Base-by-base conservation (phyloP, 2,329 filamentous ascomycete genomes). In the Penicillium sp. region DNA sequence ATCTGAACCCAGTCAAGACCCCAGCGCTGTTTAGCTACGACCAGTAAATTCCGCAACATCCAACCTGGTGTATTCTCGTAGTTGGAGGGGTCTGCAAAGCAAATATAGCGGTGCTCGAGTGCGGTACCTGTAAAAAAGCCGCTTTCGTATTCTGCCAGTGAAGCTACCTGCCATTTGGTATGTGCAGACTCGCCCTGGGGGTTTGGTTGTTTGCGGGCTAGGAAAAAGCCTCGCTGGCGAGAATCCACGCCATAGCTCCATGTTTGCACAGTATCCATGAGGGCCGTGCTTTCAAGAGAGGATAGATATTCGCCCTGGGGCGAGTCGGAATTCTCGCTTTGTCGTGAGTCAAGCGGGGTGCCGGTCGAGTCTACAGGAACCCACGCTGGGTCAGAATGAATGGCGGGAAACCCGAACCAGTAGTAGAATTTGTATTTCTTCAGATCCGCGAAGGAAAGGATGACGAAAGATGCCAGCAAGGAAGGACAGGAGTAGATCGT, bases 341-440 rank as follows among this genome's bases (percentile, higher is more conserved):
- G 23, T 26, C 23, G 10, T 51, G 45, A 45, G n/a, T 50, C 16
- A 79, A 43, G 21, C 49, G 46, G 9, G 44, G 47, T 16, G 29
- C 21, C 65, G 5, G 68, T 63, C 4, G 57, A 45, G 26, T 67
- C 57, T 31, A 79, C 72, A 47, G 86, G 78, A 62, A 83, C 86
- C 94, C 94, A 99, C 26, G 81, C 79, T 1, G 90, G 90, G 49
- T 93, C 87, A 4, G 93, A 95, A 69, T 95, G 92, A 42, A 99
- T 80, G 15, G 93, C 91, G 1, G 94, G 94, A 66, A 95, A 99
- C 5, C 88, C 93, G 72, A 97, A 97, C 85, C 95, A 95, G 74
- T 97, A 97, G n/a, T 88, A 90, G 70, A 97, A 96, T 58, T 87
- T 90, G 76, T 97, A 97, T 69, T 95, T 96, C 73, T 99, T 99